Base-by-base conservation (phyloP, 495 filamentous ascomycete species). In the Podospora bellae-mahoneyi region DNA sequence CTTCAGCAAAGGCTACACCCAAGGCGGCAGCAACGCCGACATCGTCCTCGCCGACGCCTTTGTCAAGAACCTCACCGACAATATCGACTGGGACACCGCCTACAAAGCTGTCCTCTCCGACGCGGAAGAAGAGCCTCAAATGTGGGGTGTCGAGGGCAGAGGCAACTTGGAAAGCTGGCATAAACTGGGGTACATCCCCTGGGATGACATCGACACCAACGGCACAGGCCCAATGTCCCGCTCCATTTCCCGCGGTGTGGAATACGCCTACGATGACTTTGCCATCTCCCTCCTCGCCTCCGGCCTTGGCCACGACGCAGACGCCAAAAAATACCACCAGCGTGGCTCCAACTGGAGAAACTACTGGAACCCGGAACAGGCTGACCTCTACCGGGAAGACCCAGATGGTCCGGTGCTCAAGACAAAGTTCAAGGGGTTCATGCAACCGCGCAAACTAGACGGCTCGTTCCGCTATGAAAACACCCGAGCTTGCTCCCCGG, bases 261-360 rank as follows among this genome's bases (percentile, higher is more conserved):
- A 92, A 72, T 92, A 92, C 76, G 86, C 89, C 4, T 91, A 91
- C 78, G 84, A 92, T 66, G 90, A 92, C 74, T 92, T 90, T 65
- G 76, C 80, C 62, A 83, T 88, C 26, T 82, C 86, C 16, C 70
- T 78, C 19, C 81, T 89, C 58, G 86, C 87, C 55, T 78, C 79
- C 64, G 82, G 79, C 1, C 79, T 89, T 0, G 84, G 83, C 4
- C 82, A 84, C 60, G 76, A 75, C 18, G 77, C 73, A 0, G 83
- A 85, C 66, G 77, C 78, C 54, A 72, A 78, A 57, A 90, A 89
- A 67, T 90, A 90, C 74, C 74, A 80, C 54, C 76, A 77, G 39
- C 84, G 88, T 20, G 84, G 86, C 66, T 75, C 73, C 48, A 86
- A 88, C 72, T 89, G 87, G 86, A 72, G 73, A 67, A 85, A 85